Evolutionary conservation across 371 early-diverging fungal species (phyloP), one percentile per base, ranked within the genome.

Genomic region (Mortierella sp.): DNA sequence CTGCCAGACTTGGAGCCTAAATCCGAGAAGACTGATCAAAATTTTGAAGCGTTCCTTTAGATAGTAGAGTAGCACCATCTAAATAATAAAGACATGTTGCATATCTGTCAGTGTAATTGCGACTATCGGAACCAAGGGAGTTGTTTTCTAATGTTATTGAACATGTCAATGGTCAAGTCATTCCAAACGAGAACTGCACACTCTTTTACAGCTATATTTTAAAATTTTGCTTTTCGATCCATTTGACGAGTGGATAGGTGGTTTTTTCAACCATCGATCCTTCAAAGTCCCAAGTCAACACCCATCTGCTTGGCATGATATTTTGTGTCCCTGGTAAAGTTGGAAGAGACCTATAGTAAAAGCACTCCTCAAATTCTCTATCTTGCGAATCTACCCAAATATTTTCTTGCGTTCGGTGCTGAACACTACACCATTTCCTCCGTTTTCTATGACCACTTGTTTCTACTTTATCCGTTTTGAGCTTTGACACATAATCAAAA

Each of bases 301-400:
- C 43, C 58, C 37, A 44, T n/a, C 58, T n/a, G 58, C 43, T 58
- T 44, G 30, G 6, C 37, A 58, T 30, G 58, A 58, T 58, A 44
- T 29, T 16, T 58, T 44, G 2, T 58, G 58, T 9, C 21, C 43
- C 26, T 30, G 43, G 16, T 21, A 58, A 6, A 19, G 37, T 7
- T 23, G 30, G 37, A 44, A 58, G 43, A 58, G 30, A 11, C 37
- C 43, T 4, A 21, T 21, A 16, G 43, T 44, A n/a, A 58, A 37
- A 4, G 18, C 43, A 1, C 21, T 28, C 1, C 37, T 37, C 21
- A 23, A 37, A 4, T 14, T n/a, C 19, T 58, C 9, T 19, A 58
- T 44, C 23, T 30, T 21, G 9, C 58, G 19, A 44, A 37, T n/a
- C n/a, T n/a, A n/a, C n/a, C n/a, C n/a, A n/a, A n/a, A n/a, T n/a